A percentile compares a stretch with the other conserved stretches of the same genome.
Conservation (phyloP, 2,329 filamentous ascomycete species). For the Penicillium sp. region DNA sequence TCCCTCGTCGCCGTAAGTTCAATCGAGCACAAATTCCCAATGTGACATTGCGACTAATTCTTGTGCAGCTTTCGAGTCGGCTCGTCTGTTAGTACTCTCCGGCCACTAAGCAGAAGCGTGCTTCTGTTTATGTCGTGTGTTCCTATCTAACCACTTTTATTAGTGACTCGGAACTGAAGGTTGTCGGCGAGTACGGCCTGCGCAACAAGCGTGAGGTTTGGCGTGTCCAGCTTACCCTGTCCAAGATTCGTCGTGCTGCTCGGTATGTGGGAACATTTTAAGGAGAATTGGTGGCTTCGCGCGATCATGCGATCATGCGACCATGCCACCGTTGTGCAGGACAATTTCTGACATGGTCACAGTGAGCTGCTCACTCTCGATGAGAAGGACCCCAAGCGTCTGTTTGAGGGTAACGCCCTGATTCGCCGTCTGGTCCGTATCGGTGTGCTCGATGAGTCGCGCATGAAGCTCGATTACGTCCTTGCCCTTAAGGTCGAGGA, state of each 20-base stretch:
- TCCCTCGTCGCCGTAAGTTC: constrained; percentile 73
- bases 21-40: constrained; percentile 14
- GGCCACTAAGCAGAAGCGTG: constrained; percentile 99
- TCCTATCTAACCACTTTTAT: constrained; percentile 61
- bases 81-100: constrained; percentile 92
- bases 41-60: constrained; percentile 33
- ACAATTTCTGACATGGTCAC: constrained; percentile 2
- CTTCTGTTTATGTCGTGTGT: constrained; percentile 92
- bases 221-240: constrained; percentile 98
- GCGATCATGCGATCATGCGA: too few relatives aligned
- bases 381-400: constrained; percentile 99
- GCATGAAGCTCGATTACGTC: constrained; percentile 99
- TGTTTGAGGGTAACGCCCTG: constrained; percentile 99
- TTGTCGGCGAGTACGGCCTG: constrained; percentile 99
- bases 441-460: constrained; percentile 98
- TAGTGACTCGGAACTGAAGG: constrained; percentile 99
- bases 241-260: constrained; percentile 99
- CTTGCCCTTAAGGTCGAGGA: constrained; percentile 98
- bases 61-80: constrained; percentile 80
- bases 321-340: not conserved
- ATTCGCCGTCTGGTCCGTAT: constrained; percentile 99
- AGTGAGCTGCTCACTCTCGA: constrained; percentile 99
- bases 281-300: not conserved
- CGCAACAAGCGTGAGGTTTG: constrained; percentile 99
- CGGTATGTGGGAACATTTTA: constrained; percentile 59